A percentile compares a stretch with the other conserved stretches of the same genome.
Conservation (phyloP, 2,329 filamentous ascomycete genomes). For the Diaporthe citriasiana region DNA sequence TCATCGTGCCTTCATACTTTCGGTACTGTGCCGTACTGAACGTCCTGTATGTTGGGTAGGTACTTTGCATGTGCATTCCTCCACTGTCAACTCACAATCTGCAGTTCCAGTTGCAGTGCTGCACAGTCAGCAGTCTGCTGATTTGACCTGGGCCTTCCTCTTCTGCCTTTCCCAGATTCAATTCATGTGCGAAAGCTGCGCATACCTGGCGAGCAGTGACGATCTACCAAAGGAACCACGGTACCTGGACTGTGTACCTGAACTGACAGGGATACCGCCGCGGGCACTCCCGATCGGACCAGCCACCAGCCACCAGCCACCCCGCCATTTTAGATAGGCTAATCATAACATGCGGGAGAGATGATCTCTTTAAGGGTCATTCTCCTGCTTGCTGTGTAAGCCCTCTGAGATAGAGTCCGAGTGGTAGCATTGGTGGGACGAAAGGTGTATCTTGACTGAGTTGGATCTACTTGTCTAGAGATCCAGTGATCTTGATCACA, state of each 20-base stretch:
- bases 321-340: background rate
- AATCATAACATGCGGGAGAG: too few species aligned
- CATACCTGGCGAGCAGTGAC: background rate
- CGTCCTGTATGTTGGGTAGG: background rate
- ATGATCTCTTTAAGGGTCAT: too few species aligned
- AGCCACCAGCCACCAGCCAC: conserved; percentile 23
- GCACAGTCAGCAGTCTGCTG: background rate
- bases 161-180: background rate
- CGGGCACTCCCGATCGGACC: conserved; percentile 24
- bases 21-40: background rate
- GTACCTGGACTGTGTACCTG: background rate
- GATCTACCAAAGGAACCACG: background rate
- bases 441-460: too few species aligned
- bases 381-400: too few species aligned
- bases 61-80: background rate
- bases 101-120: background rate
- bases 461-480: too few species aligned
- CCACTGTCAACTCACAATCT: background rate
- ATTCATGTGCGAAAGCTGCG: background rate
- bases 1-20: conserved; percentile 7
- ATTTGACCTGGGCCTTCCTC: background rate
- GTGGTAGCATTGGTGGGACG: too few species aligned
- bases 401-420: too few species aligned
- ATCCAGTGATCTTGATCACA: too few species aligned
- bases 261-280: background rate